Percentiles rank a stretch among this genome's conserved stretches.
Conservation (phyloP, 2,329 filamentous ascomycete species). For the Colletotrichum plurivorum region DNA sequence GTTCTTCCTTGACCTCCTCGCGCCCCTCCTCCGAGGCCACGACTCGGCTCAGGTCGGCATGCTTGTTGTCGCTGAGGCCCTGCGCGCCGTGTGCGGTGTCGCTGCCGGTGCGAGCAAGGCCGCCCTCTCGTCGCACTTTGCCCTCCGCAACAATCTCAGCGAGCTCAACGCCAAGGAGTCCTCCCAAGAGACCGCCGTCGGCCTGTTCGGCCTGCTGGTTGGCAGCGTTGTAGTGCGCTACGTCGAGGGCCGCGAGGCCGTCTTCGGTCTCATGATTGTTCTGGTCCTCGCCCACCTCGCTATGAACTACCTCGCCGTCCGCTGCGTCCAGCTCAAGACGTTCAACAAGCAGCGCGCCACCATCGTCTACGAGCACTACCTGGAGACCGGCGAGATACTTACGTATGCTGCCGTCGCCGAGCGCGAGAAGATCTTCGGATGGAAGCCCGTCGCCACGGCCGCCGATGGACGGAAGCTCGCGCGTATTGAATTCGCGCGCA, state of each 20-base stretch:
- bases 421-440: slow-evolving; percentile 73
- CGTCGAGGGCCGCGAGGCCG: slow-evolving; percentile 78
- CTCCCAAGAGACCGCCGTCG: slow-evolving; percentile 94
- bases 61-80: slow-evolving; percentile 64
- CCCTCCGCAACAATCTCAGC: slow-evolving; percentile 86
- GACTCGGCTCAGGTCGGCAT: slow-evolving; percentile 61
- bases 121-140: slow-evolving; percentile 92
- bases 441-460: slow-evolving; percentile 48
- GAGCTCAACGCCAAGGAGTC: slow-evolving; percentile 97
- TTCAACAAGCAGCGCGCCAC: slow-evolving; percentile 90
- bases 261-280: slow-evolving; percentile 79
- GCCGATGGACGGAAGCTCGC: slow-evolving; percentile 45
- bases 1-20: slow-evolving; percentile 88
- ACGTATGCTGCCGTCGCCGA: slow-evolving; percentile 76
- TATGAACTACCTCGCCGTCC: slow-evolving; percentile 90
- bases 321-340: slow-evolving; percentile 84
- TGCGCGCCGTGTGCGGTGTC: slow-evolving; percentile 83
- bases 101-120: slow-evolving; percentile 93
- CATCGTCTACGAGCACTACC: slow-evolving; percentile 76
- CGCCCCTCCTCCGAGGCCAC: slow-evolving; percentile 75
- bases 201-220: slow-evolving; percentile 86
- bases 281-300: slow-evolving; percentile 83
- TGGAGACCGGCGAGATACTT: slow-evolving; percentile 66
- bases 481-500: slow-evolving; percentile 57
- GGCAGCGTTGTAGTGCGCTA: slow-evolving; percentile 86